These are phyloP conservation scores for Carnegiea gigantea DNA, from an alignment of 179 eudicot species.

Conservation along the genomic window DNA sequence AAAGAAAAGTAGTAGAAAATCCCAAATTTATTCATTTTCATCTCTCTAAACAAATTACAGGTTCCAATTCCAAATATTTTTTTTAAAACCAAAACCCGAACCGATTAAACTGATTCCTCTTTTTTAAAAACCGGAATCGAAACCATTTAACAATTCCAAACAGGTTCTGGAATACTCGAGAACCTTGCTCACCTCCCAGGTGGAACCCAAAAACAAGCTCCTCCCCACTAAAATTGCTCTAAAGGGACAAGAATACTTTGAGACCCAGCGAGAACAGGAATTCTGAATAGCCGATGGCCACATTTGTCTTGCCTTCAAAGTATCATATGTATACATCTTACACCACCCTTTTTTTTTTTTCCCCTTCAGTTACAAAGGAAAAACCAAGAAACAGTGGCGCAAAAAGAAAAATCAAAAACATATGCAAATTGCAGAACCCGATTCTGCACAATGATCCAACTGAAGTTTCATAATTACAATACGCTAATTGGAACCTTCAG, in stretches of 20 bases:
- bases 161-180: no score
- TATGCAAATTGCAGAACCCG: neutral
- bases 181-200: no score
- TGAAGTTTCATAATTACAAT: constrained; percentile 22
- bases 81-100: no score
- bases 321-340: neutral
- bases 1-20: no score
- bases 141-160: no score
- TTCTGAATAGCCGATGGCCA: neutral
- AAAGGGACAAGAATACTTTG: neutral
- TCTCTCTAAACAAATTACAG: no score
- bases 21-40: no score
- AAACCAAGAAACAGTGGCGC: neutral
- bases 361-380: neutral
- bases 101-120: no score
- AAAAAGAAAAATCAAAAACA: neutral
- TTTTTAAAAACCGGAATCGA: no score
- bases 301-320: constrained; percentile 10
- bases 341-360: neutral
- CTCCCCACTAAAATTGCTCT: no score
- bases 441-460: neutral
- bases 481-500: constrained; percentile 1
- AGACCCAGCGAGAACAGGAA: neutral
- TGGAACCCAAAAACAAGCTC: no score
- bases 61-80: no score